Evolutionary conservation across 768 basidiomycete species (phyloP).

Genomic region (Hygrocybe coccinea): DNA sequence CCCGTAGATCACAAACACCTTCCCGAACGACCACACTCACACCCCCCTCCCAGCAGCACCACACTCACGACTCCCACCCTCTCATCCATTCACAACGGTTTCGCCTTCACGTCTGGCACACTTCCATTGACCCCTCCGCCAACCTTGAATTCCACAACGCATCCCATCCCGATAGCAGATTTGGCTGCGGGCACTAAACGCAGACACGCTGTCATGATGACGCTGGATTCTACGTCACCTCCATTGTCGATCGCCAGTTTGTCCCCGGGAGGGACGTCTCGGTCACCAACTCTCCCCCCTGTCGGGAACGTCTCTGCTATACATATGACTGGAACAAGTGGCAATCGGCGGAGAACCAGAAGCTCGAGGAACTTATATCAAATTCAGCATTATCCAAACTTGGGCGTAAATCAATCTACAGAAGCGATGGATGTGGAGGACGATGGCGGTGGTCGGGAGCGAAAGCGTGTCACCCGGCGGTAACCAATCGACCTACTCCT

Average conservation of each 20-base stretch:
- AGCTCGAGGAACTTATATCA: slow-evolving; percentile 37
- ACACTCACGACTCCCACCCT: not conserved
- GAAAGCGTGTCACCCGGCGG: slow-evolving; percentile 68
- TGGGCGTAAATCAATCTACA: slow-evolving; percentile 31
- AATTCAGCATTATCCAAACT: slow-evolving; percentile 37
- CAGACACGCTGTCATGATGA: slow-evolving; percentile 75
- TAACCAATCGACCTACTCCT: slow-evolving; percentile 21
- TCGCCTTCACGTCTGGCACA: not conserved
- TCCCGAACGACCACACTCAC: not conserved
- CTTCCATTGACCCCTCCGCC: not conserved
- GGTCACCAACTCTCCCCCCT: slow-evolving; percentile 10
- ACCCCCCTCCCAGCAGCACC: slow-evolving; percentile 4
- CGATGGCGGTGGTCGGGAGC: slow-evolving; percentile 58
- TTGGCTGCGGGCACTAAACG: slow-evolving; percentile 62
- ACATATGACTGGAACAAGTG: slow-evolving; percentile 2
- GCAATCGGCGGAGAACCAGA: slow-evolving; percentile 49
- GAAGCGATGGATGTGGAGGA: slow-evolving; percentile 76
- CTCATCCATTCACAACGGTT: not conserved
- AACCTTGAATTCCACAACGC: not conserved
- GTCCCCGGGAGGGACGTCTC: slow-evolving; percentile 29
- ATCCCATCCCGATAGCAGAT: slow-evolving; percentile 2
- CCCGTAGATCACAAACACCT: not conserved
- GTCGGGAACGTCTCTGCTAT: not conserved
- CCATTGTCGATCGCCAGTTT: slow-evolving; percentile 36
- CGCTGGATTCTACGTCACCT: slow-evolving; percentile 53